Conservation (phyloP, 371 early-diverging fungal genomes). For the Mucor sp. region DNA sequence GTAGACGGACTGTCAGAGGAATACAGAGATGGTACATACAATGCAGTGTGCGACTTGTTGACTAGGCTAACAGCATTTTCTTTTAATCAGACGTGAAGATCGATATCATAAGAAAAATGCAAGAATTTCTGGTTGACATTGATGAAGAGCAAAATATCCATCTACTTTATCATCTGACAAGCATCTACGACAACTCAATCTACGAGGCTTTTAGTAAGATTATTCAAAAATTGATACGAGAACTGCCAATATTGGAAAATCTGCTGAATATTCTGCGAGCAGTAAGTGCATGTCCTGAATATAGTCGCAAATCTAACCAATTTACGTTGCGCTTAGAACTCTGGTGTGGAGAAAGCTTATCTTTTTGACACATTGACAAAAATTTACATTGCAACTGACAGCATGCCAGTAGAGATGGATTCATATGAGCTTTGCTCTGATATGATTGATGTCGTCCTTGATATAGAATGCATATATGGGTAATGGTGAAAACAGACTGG, state of each 20-base stretch:
- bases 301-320: constrained; percentile 39
- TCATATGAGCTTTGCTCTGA: constrained; percentile 92
- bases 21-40: constrained; percentile 74
- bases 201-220: constrained; percentile 96
- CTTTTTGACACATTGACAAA: constrained; percentile 89
- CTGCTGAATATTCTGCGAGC: constrained; percentile 90
- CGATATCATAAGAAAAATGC: constrained; percentile 87
- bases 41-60: not conserved
- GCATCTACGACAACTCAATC: constrained; percentile 94
- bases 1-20: constrained; percentile 95
- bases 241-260: constrained; percentile 88
- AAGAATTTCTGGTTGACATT: constrained; percentile 81
- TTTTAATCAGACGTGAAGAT: constrained; percentile 77
- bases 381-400: constrained; percentile 94
- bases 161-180: constrained; percentile 85
- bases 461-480: constrained; percentile 83
- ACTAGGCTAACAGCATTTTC: not conserved
- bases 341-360: constrained; percentile 95
- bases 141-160: constrained; percentile 73
- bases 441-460: constrained; percentile 95
- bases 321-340: constrained; percentile 73
- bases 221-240: constrained; percentile 88
- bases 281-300: constrained; percentile 45
- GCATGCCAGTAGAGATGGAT: constrained; percentile 92
- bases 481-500: constrained; percentile 91